These are phyloP conservation scores for Senna tora DNA, from an alignment of 306 rosid species.

Conservation along the genomic window DNA sequence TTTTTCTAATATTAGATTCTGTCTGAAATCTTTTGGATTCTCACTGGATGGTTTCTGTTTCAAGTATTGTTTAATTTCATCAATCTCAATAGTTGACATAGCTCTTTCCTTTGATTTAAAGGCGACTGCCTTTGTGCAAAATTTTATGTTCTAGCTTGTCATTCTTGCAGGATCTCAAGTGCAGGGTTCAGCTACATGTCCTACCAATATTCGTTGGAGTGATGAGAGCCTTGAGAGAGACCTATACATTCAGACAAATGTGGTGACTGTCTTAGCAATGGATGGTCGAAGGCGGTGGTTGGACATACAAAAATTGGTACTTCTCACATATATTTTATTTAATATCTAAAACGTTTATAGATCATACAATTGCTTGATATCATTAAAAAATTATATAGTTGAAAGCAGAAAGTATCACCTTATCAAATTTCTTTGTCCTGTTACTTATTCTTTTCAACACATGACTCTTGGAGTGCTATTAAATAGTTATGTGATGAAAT, in stretches of 20 bases:
- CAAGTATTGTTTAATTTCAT: conserved; percentile 26
- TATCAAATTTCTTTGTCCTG: background rate
- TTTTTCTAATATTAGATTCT: conserved; percentile 33
- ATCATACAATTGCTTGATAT: background rate
- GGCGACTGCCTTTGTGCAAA: conserved; percentile 29
- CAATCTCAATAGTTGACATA: background rate
- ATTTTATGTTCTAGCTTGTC: conserved; percentile 1
- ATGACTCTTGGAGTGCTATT: conserved; percentile 24
- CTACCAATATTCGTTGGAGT: conserved; percentile 74
- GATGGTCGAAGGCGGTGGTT: conserved; percentile 99
- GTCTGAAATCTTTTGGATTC: conserved; percentile 15
- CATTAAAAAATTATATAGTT: background rate
- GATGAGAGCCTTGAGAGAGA: conserved; percentile 96
- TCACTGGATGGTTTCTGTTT: conserved; percentile 32
- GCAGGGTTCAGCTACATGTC: conserved; percentile 61
- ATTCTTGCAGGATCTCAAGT: conserved; percentile 59
- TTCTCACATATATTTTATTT: conserved; percentile 30
- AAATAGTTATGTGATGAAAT: conserved; percentile 8
- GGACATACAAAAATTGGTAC: conserved; percentile 91
- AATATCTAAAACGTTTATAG: conserved; percentile 28
- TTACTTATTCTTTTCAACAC: conserved; percentile 10
- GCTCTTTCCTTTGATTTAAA: conserved; percentile 25
- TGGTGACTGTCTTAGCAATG: conserved; percentile 93
- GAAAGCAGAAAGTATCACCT: conserved; percentile 7
- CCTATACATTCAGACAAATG: conserved; percentile 72